Evolutionary conservation across 345 rosid genomes (phyloP).

Genomic region (Crucihimalaya himalaica): DNA sequence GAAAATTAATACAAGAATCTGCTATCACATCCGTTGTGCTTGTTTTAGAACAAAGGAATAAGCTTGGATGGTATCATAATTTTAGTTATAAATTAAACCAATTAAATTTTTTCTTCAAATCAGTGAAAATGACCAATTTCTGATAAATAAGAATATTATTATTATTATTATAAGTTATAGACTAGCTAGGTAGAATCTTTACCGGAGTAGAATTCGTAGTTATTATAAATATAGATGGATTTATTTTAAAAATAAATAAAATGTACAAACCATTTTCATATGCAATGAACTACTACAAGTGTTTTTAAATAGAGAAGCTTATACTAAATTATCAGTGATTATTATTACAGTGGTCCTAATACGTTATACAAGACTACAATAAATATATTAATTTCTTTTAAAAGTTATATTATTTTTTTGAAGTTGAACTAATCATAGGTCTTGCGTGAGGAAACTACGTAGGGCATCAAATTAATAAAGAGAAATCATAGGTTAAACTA

Average conservation of each 20-base stretch:
- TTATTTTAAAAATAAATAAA: background rate
- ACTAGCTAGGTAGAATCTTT: conserved; percentile 8
- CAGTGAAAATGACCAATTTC: background rate
- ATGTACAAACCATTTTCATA: background rate
- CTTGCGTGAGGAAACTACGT: conserved; percentile 8
- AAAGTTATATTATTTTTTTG: background rate
- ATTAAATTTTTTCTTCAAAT: background rate
- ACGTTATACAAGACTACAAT: background rate
- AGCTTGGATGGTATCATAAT: background rate
- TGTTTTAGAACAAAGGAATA: background rate
- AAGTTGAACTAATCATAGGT: background rate
- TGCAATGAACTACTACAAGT: conserved; percentile 15
- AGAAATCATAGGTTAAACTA: conserved; percentile 6
- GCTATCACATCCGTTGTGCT: background rate
- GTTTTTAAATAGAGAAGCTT: background rate
- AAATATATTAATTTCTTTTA: background rate
- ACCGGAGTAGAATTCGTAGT: background rate
- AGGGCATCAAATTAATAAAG: conserved; percentile 1
- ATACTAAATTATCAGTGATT: conserved; percentile 15
- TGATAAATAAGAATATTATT: background rate
- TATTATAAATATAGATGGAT: background rate
- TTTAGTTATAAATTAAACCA: background rate
- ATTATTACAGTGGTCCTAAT: conserved; percentile 35
- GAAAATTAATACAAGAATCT: background rate
- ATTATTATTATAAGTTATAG: background rate